These are phyloP conservation scores for Dendrobium officinale DNA, from an alignment of 106 monocot species.

Conservation along the genomic window DNA sequence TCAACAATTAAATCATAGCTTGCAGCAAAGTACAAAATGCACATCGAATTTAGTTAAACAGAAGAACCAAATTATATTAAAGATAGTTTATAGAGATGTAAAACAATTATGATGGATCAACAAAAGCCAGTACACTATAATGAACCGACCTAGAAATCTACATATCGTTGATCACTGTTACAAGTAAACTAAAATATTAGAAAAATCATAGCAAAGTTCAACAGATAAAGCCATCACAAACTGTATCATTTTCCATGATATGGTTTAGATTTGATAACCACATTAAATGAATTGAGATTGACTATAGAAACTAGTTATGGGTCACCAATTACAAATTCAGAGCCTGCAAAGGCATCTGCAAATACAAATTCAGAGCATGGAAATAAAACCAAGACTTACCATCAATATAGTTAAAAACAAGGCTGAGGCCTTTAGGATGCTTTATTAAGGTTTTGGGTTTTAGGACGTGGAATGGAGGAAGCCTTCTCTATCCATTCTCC, in stretches of 20 bases:
- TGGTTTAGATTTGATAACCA: neutral
- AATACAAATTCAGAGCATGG: neutral
- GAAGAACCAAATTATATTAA: neutral
- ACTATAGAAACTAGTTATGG: neutral
- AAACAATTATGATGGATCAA: neutral
- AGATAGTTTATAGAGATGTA: neutral
- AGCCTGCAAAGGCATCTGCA: neutral
- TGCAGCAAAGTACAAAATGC: too few relatives aligned
- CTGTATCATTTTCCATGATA: neutral
- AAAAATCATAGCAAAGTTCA: neutral
- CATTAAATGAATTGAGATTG: neutral
- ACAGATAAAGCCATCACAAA: neutral
- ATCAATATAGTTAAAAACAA: neutral
- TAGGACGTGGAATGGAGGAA: constrained; percentile 44
- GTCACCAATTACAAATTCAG: too few relatives aligned
- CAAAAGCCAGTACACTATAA: neutral
- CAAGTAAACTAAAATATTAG: neutral
- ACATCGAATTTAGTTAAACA: too few relatives aligned
- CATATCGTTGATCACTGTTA: neutral
- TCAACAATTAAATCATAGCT: too few relatives aligned
- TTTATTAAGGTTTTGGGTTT: neutral
- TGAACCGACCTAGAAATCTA: neutral
- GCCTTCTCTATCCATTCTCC: constrained; percentile 48
- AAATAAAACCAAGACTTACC: neutral
- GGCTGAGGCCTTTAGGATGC: neutral